These are phyloP conservation scores for Mesembryanthemum crystallinum DNA, from an alignment of 148 eudicot species.

Conservation along the genomic window DNA sequence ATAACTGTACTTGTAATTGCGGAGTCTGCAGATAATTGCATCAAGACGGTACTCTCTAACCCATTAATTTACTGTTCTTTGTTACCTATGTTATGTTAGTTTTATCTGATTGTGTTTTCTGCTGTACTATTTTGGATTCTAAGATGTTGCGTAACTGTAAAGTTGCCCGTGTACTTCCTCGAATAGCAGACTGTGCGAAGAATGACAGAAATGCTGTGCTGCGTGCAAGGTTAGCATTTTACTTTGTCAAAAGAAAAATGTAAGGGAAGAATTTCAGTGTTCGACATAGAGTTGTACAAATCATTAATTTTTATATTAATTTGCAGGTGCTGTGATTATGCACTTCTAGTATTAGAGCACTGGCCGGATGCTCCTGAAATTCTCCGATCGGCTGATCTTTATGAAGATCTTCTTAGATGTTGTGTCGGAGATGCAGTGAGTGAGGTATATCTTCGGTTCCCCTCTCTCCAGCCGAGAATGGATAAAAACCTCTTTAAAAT, in stretches of 20 bases:
- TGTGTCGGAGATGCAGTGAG: conserved; percentile 98
- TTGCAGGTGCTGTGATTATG: conserved; percentile 96
- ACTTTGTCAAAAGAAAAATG: not conserved
- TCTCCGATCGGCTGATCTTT: conserved; percentile 90
- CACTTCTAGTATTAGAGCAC: conserved; percentile 79
- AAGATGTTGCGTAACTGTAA: conserved; percentile 99
- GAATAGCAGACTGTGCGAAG: conserved; percentile 89
- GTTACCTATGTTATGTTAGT: conserved; percentile 10
- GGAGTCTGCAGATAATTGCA: conserved; percentile 99
- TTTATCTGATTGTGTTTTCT: conserved; percentile 2
- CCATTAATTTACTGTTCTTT: not conserved
- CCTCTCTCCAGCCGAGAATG: not conserved
- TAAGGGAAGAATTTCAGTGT: not conserved
- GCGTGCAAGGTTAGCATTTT: conserved; percentile 71
- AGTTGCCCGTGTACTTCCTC: conserved; percentile 84
- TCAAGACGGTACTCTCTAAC: conserved; percentile 70
- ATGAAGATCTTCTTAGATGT: conserved; percentile 89
- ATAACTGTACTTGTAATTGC: conserved; percentile 98
- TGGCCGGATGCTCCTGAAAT: conserved; percentile 99
- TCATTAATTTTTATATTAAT: not conserved
- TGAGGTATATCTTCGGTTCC: conserved; percentile 53
- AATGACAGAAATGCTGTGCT: conserved; percentile 83
- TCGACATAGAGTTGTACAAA: not conserved
- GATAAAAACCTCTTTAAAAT: not conserved
- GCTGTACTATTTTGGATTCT: conserved; percentile 15